These are phyloP conservation scores for Didymosphaeria variabile DNA, from an alignment of 2,329 filamentous ascomycete genomes.

Conservation along the genomic window DNA sequence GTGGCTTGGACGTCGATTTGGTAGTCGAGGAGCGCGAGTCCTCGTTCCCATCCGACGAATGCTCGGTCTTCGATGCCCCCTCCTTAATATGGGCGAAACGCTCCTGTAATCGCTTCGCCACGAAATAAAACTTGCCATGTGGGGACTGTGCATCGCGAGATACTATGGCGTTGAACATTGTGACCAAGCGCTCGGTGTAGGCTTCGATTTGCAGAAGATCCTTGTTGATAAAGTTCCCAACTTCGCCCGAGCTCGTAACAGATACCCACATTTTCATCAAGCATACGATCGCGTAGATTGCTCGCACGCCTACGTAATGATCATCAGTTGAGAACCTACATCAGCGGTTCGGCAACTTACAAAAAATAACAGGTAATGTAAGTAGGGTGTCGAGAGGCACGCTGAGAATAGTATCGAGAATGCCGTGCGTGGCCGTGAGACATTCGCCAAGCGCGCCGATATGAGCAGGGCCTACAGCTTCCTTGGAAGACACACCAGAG, in stretches of 20 bases:
- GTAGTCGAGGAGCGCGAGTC: slow-evolving; percentile 27
- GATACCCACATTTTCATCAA: slow-evolving; percentile 69
- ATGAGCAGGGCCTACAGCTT: slow-evolving; percentile 56
- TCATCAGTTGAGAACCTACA: slow-evolving; percentile 23
- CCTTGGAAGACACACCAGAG: slow-evolving; percentile 50
- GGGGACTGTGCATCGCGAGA: slow-evolving; percentile 52
- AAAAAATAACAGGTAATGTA: slow-evolving; percentile 57
- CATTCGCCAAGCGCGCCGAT: slow-evolving; percentile 59
- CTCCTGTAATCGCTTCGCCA: slow-evolving; percentile 56
- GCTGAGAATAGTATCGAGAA: slow-evolving; percentile 59
- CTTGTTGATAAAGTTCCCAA: slow-evolving; percentile 59
- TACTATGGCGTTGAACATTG: slow-evolving; percentile 56
- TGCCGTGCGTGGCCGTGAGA: slow-evolving; percentile 56
- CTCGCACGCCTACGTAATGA: slow-evolving; percentile 56
- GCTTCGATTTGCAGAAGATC: slow-evolving; percentile 58
- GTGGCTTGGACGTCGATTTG: slow-evolving; percentile 25
- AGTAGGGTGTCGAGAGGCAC: slow-evolving; percentile 56
- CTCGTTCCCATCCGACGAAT: slow-evolving; percentile 31
- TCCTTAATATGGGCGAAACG: slow-evolving; percentile 57
- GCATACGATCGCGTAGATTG: slow-evolving; percentile 65
- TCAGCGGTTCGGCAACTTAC: slow-evolving; percentile 35
- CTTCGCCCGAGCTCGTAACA: slow-evolving; percentile 58
- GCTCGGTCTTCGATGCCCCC: slow-evolving; percentile 47
- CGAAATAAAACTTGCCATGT: slow-evolving; percentile 58
- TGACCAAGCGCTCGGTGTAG: slow-evolving; percentile 57